These are phyloP conservation scores for Phytopythium litorale DNA, from an alignment of 352 stramenopile species.

Conservation along the genomic window DNA sequence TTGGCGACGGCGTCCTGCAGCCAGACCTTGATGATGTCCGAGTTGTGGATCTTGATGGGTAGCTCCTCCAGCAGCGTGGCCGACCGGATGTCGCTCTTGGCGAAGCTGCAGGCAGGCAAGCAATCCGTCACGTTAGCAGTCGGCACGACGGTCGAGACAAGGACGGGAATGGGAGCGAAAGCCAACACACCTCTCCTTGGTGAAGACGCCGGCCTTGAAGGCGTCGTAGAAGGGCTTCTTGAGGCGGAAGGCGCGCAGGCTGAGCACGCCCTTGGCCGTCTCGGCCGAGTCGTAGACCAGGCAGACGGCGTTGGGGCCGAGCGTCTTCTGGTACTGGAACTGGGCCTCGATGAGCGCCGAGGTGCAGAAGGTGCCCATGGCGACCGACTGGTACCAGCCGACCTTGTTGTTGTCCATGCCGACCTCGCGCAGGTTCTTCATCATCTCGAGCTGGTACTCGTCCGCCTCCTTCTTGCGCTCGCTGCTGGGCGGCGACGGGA, in stretches of 20 bases:
- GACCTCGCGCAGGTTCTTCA: constrained; percentile 97
- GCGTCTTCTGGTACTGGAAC: constrained; percentile 96
- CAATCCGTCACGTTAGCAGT: not conserved
- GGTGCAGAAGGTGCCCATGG: constrained; percentile 96
- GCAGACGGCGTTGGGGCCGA: constrained; percentile 96
- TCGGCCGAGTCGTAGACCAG: constrained; percentile 98
- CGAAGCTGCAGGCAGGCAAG: constrained; percentile 32
- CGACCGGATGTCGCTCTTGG: constrained; percentile 80
- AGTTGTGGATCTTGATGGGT: constrained; percentile 95
- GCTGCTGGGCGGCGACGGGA: constrained; percentile 90
- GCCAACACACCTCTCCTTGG: constrained; percentile 51
- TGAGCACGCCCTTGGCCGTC: constrained; percentile 92
- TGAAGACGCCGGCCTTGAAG: constrained; percentile 83
- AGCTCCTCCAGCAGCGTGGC: constrained; percentile 95
- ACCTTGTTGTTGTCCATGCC: constrained; percentile 99
- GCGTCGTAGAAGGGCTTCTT: constrained; percentile 93
- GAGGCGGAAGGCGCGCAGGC: constrained; percentile 95
- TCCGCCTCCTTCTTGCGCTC: constrained; percentile 84
- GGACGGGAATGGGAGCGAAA: not conserved
- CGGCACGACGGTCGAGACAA: not conserved
- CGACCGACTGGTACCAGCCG: constrained; percentile 98
- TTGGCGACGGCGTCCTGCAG: constrained; percentile 85
- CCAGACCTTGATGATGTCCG: constrained; percentile 92
- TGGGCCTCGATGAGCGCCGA: constrained; percentile 93
- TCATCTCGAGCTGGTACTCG: constrained; percentile 99